Base-by-base conservation (phyloP, 1,284 basidiomycete genomes). In the Kalmanozyma brasiliensis region DNA sequence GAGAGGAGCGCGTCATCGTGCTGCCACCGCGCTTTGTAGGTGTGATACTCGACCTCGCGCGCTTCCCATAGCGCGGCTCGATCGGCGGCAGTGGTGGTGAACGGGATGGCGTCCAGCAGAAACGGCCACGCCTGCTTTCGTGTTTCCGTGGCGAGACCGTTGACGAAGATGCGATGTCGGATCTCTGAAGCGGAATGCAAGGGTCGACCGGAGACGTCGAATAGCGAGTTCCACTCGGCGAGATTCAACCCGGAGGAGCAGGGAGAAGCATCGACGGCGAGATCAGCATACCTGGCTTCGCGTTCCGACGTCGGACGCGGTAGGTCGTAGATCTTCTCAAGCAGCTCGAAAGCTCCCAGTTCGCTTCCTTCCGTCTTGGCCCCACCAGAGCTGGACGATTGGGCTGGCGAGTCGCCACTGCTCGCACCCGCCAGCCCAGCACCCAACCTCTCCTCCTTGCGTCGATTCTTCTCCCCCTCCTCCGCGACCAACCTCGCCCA, bases 401-500 rank as follows among this genome's bases (percentile, higher is more conserved):
- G 16, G 7, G 16, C 24, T 2, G 44, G 33, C 5, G 34, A 20
- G 8, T 24, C 46, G 0, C 8, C n/a, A 33, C 17, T 35, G 4
- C 36, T 5, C 2, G 30, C 53, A 17, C 8, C 43, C 11, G 5
- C 40, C 13, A 52, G 48, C 14, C 22, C 34, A 4, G 61, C 49
- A 19, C 51, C 62, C 0, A 73, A 40, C 3, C 52, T 34, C 37
- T 76, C 64, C 37, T 75, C 70, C 20, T 51, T 59, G 44, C 62
- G 46, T 16, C 78, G 42, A 37, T 77, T 78, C 6, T 74, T 48
- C 52, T 82, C 81, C 11, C 80, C 82, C 45, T 82, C 79, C 17
- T 77, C 77, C 0, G 82, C 95, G 0, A 98, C 95, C 42, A 93
- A 89, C 22, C 94, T 86, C 0, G 96, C 95, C 96, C 96, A 99